A percentile compares a stretch with the other conserved stretches of the same genome.
Conservation (phyloP, 768 basidiomycete species). For the Tylopilus intermedius region DNA sequence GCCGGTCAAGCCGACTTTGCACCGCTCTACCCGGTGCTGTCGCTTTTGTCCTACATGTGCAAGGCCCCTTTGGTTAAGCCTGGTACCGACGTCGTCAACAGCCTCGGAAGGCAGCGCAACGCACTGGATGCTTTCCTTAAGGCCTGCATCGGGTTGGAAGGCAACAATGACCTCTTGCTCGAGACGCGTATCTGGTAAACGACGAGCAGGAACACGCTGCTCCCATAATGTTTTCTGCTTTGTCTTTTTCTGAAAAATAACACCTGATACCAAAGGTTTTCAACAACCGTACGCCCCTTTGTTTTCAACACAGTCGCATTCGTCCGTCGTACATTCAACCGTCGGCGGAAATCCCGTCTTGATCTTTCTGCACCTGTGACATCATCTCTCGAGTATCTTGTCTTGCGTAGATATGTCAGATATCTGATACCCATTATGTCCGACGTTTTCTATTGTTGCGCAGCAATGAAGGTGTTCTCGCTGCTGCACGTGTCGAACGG, state of each 20-base stretch:
- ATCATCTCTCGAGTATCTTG: background rate
- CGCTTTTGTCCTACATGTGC: constrained; percentile 93
- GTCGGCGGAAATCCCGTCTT: background rate
- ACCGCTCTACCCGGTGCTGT: constrained; percentile 86
- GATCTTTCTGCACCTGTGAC: background rate
- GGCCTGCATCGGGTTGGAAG: constrained; percentile 87
- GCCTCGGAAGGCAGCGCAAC: constrained; percentile 89
- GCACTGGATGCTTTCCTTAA: constrained; percentile 92
- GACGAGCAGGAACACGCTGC: background rate
- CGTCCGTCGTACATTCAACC: constrained; percentile 14
- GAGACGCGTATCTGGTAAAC: constrained; percentile 85
- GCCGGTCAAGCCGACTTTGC: constrained; percentile 56
- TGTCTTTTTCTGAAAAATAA: background rate
- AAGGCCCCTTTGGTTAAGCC: constrained; percentile 98
- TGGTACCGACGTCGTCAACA: constrained; percentile 91
- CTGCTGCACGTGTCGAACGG: too few species aligned
- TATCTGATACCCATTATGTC: too few species aligned
- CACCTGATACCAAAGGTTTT: constrained; percentile 10
- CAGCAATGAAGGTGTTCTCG: too few species aligned
- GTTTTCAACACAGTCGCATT: background rate
- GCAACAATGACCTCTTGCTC: constrained; percentile 76
- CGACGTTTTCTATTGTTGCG: too few species aligned
- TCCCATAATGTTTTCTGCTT: background rate
- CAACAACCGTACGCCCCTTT: constrained; percentile 15
- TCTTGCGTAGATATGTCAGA: too few species aligned